phyloP scores from a whole-genome alignment of 1,284 basidiomycete genomes.

The Apiotrichum gamsii region DNA sequence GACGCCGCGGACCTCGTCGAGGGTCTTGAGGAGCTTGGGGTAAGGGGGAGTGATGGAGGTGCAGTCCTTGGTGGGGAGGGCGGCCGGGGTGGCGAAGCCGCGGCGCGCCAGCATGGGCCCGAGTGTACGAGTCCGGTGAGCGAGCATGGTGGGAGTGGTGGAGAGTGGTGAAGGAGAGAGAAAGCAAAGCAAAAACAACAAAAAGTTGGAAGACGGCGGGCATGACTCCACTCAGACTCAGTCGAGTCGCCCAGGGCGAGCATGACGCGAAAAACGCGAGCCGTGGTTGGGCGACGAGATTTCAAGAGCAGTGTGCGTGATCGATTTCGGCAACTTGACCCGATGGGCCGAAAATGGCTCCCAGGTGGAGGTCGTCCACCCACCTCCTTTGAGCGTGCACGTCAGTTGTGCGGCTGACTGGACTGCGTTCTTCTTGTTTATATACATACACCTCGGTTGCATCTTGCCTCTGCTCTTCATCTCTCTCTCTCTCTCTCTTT shows the following conservation, averaged over 20 bases:
- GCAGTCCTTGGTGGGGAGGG: slow-evolving; percentile 45
- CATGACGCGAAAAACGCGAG: no score
- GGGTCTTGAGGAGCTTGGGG: slow-evolving; percentile 63
- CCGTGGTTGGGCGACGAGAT: no score
- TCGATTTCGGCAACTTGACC: no score
- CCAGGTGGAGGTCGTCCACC: slow-evolving; percentile 21
- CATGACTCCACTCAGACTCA: no score
- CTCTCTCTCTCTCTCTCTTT: slow-evolving; percentile 1
- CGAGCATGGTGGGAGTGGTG: slow-evolving; percentile 11
- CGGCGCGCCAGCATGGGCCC: slow-evolving; percentile 15
- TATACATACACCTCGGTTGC: neutral
- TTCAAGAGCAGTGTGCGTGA: no score
- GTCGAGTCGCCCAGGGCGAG: no score
- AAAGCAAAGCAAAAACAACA: neutral
- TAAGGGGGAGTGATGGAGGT: slow-evolving; percentile 87
- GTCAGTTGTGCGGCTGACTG: no score
- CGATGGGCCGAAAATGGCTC: no score
- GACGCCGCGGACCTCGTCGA: slow-evolving; percentile 64
- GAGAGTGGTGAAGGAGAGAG: neutral
- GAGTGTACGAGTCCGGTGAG: slow-evolving; percentile 10
- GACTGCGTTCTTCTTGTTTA: no score
- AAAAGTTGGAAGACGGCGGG: neutral
- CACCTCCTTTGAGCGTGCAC: no score
- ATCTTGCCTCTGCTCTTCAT: slow-evolving; percentile 1
- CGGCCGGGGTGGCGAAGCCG: slow-evolving; percentile 41